Evolutionary conservation across 345 rosid genomes (phyloP), one percentile per base, ranked within the genome.

Genomic region (Gossypium mustelinum): DNA sequence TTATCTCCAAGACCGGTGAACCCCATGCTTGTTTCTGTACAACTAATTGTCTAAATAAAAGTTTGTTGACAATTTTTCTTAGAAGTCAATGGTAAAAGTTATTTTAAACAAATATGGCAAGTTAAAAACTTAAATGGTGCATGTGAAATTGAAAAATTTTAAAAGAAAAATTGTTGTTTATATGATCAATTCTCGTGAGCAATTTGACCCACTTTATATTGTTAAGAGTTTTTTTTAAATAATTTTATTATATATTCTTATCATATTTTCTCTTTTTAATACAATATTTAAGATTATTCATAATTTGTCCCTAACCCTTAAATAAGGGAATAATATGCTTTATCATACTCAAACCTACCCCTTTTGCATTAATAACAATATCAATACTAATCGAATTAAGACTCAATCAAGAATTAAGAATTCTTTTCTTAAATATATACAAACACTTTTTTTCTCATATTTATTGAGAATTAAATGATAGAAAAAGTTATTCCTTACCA

Each of bases 41-140:
- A 8, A 9, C 48, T 3, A 34, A 17, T n/a, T 64, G 51, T 41
- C 25, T 11, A 64, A 41, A 41, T 64, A 18, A 9, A 64, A 64
- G 25, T 18, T 64, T 10, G 50, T 41, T 41, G 69, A 64, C 51
- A 41, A 41, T 39, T 63, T 24, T 2, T 63, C 24, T 41, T 39
- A 39, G 18, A 64, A 41, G 69, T 41, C 50, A 64, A 64, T 41
- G 69, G 69, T 64, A n/a, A 64, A 41, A 64, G 25, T 41, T 1
- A n/a, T 3, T 41, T 64, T n/a, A n/a, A 22, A n/a, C 16, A 64
- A 41, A 41, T 41, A 41, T 29, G 39, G 51, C 25, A 41, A 41
- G 69, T n/a, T 64, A 64, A 41, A 64, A 64, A 8, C 16, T 63
- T 16, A 63, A 34, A 34, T 39, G 18, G 12, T 16, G 22, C 3